Evolutionary conservation across 768 basidiomycete species (phyloP).

Genomic region (Paxillus rubicundulus): DNA sequence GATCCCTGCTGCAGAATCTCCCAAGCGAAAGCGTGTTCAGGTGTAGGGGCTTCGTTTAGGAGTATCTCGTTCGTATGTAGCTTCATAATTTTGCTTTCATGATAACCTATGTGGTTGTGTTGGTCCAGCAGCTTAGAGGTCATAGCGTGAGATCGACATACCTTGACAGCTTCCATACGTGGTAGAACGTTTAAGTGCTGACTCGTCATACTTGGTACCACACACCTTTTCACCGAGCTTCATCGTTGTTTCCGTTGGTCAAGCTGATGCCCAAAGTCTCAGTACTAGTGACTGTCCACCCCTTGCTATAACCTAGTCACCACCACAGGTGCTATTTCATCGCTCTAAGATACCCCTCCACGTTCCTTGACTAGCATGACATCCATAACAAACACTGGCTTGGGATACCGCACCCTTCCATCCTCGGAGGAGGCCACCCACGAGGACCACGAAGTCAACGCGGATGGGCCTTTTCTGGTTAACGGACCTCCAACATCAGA

Average conservation of each 20-base stretch:
- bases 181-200: background rate
- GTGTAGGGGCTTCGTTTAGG: background rate
- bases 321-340: background rate
- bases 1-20: constrained; percentile 36
- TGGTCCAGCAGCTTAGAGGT: background rate
- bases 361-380: background rate
- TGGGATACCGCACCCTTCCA: constrained; percentile 20
- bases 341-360: background rate
- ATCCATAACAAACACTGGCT: constrained; percentile 8
- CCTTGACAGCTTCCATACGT: background rate
- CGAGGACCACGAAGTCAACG: background rate
- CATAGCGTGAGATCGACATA: background rate
- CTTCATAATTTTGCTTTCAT: background rate
- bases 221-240: background rate
- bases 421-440: constrained; percentile 14
- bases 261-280: background rate
- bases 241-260: background rate
- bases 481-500: constrained; percentile 16
- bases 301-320: too few relatives aligned
- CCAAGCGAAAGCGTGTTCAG: constrained; percentile 6
- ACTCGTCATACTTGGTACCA: background rate
- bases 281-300: too few relatives aligned
- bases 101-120: background rate
- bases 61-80: background rate
- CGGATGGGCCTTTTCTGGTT: constrained; percentile 20